phyloP scores from a whole-genome alignment of 1,284 basidiomycete genomes.

The Ceratobasidium sp. region DNA sequence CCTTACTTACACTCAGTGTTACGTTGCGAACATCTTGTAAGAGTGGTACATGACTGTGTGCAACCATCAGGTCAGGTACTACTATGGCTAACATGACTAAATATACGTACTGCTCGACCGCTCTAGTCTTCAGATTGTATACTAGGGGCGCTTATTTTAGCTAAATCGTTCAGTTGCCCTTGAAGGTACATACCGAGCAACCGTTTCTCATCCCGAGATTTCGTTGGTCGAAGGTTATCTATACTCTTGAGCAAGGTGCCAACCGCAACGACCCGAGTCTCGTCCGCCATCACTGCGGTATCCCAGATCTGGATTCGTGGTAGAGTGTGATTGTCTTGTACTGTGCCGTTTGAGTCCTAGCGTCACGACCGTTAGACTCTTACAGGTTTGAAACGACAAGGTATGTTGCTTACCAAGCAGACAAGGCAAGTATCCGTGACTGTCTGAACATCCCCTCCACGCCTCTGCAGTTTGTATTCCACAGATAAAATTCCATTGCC shows the following conservation, averaged over 20 bases:
- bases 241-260: conserved; percentile 74
- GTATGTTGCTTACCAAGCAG: conserved; percentile 8
- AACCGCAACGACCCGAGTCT: conserved; percentile 70
- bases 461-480: conserved; percentile 35
- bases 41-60: conserved; percentile 77
- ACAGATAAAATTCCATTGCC: conserved; percentile 63
- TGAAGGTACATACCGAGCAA: conserved; percentile 71
- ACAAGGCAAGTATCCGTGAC: conserved; percentile 26
- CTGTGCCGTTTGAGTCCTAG: conserved; percentile 68
- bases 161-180: background rate
- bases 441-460: conserved; percentile 1
- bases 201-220: conserved; percentile 79
- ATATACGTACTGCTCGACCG: conserved; percentile 72
- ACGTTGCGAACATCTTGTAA: conserved; percentile 82
- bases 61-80: background rate
- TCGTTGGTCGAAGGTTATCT: conserved; percentile 76
- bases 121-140: conserved; percentile 74
- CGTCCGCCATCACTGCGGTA: conserved; percentile 78
- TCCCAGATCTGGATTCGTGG: conserved; percentile 77
- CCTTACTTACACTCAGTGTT: conserved; percentile 71
- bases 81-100: no score
- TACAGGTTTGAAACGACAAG: background rate
- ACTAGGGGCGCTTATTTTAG: conserved; percentile 61
- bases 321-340: conserved; percentile 66
- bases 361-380: background rate